Evolutionary conservation across 805 yeast species (phyloP).

Genomic region (Cyberlindnera lachancei): DNA sequence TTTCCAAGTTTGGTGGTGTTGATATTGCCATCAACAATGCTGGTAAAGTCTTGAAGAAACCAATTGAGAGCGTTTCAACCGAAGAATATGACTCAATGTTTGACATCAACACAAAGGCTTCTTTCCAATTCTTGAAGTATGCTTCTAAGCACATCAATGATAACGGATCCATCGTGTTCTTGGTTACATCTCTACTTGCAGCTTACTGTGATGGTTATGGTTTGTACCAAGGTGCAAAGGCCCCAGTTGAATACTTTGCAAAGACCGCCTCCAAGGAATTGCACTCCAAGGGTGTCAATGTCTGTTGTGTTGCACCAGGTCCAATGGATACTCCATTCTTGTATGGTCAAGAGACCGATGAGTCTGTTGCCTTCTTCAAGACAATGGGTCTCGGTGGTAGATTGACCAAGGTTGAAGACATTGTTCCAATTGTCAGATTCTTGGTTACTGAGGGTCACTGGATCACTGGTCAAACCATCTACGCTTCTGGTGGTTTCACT

Average conservation of each 20-base stretch:
- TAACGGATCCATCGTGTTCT: constrained; percentile 45
- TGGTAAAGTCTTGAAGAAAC: constrained; percentile 61
- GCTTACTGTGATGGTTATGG: constrained; percentile 52
- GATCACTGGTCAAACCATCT: constrained; percentile 66
- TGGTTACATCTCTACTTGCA: constrained; percentile 59
- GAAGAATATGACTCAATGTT: constrained; percentile 51
- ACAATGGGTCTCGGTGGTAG: constrained; percentile 40
- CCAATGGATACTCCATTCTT: constrained; percentile 64
- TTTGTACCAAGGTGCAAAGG: constrained; percentile 50
- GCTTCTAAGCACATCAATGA: constrained; percentile 45
- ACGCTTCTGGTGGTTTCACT: constrained; percentile 58
- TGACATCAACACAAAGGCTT: constrained; percentile 46
- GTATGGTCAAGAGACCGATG: constrained; percentile 50
- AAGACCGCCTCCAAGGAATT: constrained; percentile 52
- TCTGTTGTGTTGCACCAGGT: constrained; percentile 55
- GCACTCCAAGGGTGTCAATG: constrained; percentile 36
- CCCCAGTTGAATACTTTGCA: constrained; percentile 45
- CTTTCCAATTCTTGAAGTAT: constrained; percentile 53
- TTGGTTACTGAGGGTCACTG: constrained; percentile 59
- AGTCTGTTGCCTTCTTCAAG: constrained; percentile 47
- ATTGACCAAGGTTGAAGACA: constrained; percentile 51
- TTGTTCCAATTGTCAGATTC: constrained; percentile 55
- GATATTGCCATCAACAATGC: constrained; percentile 64
- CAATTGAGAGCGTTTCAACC: constrained; percentile 42
- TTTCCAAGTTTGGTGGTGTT: constrained; percentile 37